These are phyloP conservation scores for Leptographium radiaticola DNA, from an alignment of 2,329 filamentous ascomycete genomes.

Conservation along the genomic window DNA sequence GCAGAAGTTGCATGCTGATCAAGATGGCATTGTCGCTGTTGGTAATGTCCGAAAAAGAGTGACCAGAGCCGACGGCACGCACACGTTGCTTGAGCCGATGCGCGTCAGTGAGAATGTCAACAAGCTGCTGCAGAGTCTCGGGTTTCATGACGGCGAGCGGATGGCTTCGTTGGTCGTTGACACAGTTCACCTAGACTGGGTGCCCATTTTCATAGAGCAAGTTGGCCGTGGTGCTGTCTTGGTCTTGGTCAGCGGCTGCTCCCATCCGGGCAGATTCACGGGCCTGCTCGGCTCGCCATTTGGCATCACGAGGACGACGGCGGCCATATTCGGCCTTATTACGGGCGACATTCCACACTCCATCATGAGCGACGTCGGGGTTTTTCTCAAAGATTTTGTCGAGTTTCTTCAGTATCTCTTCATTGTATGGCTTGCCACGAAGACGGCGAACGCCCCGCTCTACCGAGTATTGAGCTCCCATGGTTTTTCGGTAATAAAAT, in stretches of 20 bases:
- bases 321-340: slow-evolving; percentile 2
- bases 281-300: slow-evolving; percentile 6
- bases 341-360: slow-evolving; percentile 9
- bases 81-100: slow-evolving; percentile 9
- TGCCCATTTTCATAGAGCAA: not conserved
- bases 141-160: slow-evolving; percentile 11
- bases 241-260: slow-evolving; percentile 2
- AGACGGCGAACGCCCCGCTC: slow-evolving; percentile 8
- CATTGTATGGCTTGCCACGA: slow-evolving; percentile 4
- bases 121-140: slow-evolving; percentile 12
- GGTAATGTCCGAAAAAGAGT: slow-evolving; percentile 16
- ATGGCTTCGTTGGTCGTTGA: slow-evolving; percentile 12
- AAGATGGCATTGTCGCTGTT: slow-evolving; percentile 11
- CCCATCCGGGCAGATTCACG: slow-evolving; percentile 4
- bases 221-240: not conserved
- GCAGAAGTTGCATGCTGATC: slow-evolving; percentile 10
- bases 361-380: slow-evolving; percentile 4
- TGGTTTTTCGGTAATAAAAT: not conserved
- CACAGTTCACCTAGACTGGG: slow-evolving; percentile 12
- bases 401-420: slow-evolving; percentile 4
- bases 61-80: slow-evolving; percentile 15
- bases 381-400: slow-evolving; percentile 8
- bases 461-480: slow-evolving; percentile 9
- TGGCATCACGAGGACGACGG: slow-evolving; percentile 6
- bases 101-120: slow-evolving; percentile 12